These are phyloP conservation scores for Cladobotryum protrusum DNA, from an alignment of 2,329 filamentous ascomycete species.

Conservation along the genomic window DNA sequence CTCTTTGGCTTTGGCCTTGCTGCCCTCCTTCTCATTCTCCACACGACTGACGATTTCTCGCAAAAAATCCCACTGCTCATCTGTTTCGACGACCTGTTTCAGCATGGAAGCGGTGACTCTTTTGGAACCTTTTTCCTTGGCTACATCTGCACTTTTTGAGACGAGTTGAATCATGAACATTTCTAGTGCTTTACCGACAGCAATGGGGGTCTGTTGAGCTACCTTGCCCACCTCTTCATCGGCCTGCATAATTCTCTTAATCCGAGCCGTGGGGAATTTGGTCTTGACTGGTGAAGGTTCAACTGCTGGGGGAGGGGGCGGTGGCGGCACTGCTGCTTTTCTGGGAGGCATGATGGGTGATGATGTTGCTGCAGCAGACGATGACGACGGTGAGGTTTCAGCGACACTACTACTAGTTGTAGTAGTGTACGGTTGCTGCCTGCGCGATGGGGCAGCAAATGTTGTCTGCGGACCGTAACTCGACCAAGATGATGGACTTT, in stretches of 20 bases:
- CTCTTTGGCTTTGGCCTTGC: constrained; percentile 41
- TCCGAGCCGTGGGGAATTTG: constrained; percentile 93
- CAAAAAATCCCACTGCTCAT: constrained; percentile 92
- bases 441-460: constrained; percentile 5
- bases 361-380: constrained; percentile 11
- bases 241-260: constrained; percentile 99
- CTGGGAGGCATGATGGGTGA: constrained; percentile 29
- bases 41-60: constrained; percentile 85
- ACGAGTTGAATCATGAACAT: constrained; percentile 97
- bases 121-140: constrained; percentile 76
- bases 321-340: constrained; percentile 25
- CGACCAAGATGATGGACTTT: constrained; percentile 11
- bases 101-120: constrained; percentile 85
- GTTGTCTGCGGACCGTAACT: constrained; percentile 14
- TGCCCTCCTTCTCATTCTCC: constrained; percentile 48
- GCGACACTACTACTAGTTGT: neutral
- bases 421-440: neutral
- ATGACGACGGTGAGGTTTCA: neutral
- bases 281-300: constrained; percentile 74
- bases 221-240: constrained; percentile 99
- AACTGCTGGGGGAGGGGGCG: constrained; percentile 34
- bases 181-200: constrained; percentile 91
- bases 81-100: constrained; percentile 80
- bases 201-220: constrained; percentile 92
- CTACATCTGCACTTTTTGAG: constrained; percentile 78